phyloP scores from a whole-genome alignment of 805 yeast species.

The Dipodascopsis tothii region DNA sequence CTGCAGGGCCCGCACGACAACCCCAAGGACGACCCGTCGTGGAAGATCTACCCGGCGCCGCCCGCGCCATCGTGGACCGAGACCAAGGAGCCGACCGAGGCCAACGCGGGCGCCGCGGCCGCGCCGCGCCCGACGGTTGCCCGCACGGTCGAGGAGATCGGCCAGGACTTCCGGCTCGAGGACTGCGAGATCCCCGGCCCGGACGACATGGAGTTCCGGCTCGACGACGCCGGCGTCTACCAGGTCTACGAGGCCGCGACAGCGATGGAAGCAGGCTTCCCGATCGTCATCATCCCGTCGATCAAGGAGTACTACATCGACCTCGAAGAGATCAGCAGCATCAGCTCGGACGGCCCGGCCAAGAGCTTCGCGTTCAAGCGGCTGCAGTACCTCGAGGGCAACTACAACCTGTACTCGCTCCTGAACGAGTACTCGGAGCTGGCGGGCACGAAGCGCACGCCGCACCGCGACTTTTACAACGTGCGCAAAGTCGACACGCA shows the following conservation, averaged over 20 bases:
- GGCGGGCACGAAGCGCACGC: conserved; percentile 76
- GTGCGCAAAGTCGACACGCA: conserved; percentile 97
- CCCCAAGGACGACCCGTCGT: conserved; percentile 68
- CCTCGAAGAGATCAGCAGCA: conserved; percentile 59
- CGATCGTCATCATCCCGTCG: conserved; percentile 62
- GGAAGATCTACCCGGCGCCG: conserved; percentile 88
- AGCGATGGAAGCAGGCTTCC: conserved; percentile 24
- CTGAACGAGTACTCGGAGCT: conserved; percentile 90
- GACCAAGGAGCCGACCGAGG: conserved; percentile 48
- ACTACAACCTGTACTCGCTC: conserved; percentile 85
- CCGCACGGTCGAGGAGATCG: conserved; percentile 29
- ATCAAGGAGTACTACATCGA: conserved; percentile 80
- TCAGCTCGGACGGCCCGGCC: conserved; percentile 91
- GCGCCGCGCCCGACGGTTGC: neutral
- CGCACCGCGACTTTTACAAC: conserved; percentile 95
- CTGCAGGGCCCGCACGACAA: conserved; percentile 67
- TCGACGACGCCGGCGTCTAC: conserved; percentile 61
- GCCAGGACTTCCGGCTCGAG: conserved; percentile 51
- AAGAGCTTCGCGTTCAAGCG: conserved; percentile 94
- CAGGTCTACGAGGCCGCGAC: conserved; percentile 39
- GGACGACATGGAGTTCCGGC: conserved; percentile 38
- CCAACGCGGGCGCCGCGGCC: conserved; percentile 26
- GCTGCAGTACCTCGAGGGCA: conserved; percentile 87
- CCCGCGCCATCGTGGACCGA: conserved; percentile 83
- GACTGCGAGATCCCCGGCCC: conserved; percentile 50